Evolutionary conservation across 371 early-diverging fungal species (phyloP), one percentile per base, ranked within the genome.

Genomic region (Homolaphlyctis polyrhiza): DNA sequence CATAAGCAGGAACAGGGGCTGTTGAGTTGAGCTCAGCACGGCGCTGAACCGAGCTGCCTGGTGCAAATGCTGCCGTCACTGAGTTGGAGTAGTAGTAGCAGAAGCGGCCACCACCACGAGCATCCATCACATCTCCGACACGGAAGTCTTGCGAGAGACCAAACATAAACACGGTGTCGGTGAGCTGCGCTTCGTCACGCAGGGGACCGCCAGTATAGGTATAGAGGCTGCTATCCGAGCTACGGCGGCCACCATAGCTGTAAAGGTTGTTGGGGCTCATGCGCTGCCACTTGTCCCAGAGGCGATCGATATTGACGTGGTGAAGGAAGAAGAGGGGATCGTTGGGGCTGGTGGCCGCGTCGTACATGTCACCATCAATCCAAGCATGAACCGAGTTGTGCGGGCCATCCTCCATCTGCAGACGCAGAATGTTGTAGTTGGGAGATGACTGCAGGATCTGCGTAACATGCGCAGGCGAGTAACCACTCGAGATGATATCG

Each of bases 291-390:
- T 72, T 51, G 39, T 47, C 30, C 84, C 85, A 87, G 33, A 81
- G 47, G 27, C 79, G 73, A 67, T 87, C 87, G 27, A 84, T 64
- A 60, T 75, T 81, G 61, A 70, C 63, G 67, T 87, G 87, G 65
- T 86, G 86, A 43, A 86, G 61, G 59, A 62, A 84, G 66, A 86
- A 86, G 18, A 86, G 60, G 29, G 83, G 84, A 65, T 87, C 88
- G 69, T 79, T 80, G 55, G 82, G 55, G 50, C 61, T 64, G 36
- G 33, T 35, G 34, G 16, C 25, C n/a, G 57, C 43, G 28, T 27
- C 30, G 35, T 36, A n/a, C 66, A 79, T 73, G 47, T 65, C 61
- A 18, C 77, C 76, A 21, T 79, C 78, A 48, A 80, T 59, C 54
- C 55, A 62, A 13, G 35, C 35, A 64, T 83, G 83, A 21, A 80